phyloP scores from a whole-genome alignment of 352 stramenopile species.

The Globisporangium nagaii region DNA sequence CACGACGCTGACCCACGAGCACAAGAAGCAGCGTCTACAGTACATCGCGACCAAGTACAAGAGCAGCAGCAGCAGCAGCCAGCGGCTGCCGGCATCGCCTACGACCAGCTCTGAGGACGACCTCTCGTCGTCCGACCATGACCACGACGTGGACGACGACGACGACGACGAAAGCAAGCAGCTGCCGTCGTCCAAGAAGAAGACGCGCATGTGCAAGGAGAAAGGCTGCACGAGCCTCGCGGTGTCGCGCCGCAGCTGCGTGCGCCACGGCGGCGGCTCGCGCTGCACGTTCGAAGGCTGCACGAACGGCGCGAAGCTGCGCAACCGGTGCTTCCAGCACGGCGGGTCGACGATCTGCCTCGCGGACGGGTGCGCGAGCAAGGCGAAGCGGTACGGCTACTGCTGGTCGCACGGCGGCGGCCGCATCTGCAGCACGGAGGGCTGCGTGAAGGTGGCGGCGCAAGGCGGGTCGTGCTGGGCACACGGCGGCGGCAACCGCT shows the following conservation, averaged over 20 bases:
- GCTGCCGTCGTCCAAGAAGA: slow-evolving; percentile 24
- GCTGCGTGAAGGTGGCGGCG: slow-evolving; percentile 34
- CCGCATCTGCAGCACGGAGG: slow-evolving; percentile 28
- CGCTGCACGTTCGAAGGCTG: slow-evolving; percentile 29
- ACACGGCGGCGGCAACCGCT: slow-evolving; percentile 39
- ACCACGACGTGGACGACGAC: slow-evolving; percentile 13
- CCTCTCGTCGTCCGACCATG: slow-evolving; percentile 10
- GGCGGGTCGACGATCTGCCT: slow-evolving; percentile 31
- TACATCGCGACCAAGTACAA: not conserved
- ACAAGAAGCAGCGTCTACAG: slow-evolving; percentile 1
- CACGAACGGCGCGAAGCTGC: slow-evolving; percentile 33
- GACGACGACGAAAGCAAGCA: slow-evolving; percentile 12
- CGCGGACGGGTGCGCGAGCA: slow-evolving; percentile 24
- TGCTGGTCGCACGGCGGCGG: slow-evolving; percentile 36
- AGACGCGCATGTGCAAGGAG: slow-evolving; percentile 33
- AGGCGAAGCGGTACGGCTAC: slow-evolving; percentile 36
- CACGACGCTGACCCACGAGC: not conserved
- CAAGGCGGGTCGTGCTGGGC: slow-evolving; percentile 33
- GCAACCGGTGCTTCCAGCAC: slow-evolving; percentile 39
- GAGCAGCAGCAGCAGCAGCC: slow-evolving; percentile 17
- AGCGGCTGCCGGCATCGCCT: slow-evolving; percentile 3
- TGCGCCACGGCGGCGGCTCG: slow-evolving; percentile 32
- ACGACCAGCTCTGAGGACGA: slow-evolving; percentile 10
- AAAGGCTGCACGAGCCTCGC: slow-evolving; percentile 26
- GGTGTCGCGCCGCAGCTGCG: slow-evolving; percentile 29